These are phyloP conservation scores for Auxenochlorella pyrenoidosa DNA, from an alignment of 139 green algal species.

Conservation along the genomic window DNA sequence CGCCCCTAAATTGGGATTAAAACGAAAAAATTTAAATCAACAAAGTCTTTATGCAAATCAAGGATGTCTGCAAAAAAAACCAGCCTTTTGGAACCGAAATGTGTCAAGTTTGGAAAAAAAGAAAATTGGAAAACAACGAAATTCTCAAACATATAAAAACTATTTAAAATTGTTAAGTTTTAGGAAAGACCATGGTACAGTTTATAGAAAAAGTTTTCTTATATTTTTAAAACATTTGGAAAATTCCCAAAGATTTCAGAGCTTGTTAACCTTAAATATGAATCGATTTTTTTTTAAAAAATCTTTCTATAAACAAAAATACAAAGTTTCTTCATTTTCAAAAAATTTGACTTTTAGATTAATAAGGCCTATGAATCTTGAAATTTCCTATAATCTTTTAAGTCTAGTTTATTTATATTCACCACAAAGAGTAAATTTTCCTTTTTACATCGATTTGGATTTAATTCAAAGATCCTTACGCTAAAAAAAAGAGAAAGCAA, in stretches of 20 bases:
- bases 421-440: constrained; percentile 37
- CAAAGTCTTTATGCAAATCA: background rate
- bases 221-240: constrained; percentile 28
- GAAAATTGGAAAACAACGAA: background rate
- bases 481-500: constrained; percentile 29
- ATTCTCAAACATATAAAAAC: constrained; percentile 18
- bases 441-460: constrained; percentile 45
- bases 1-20: background rate
- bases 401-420: constrained; percentile 36
- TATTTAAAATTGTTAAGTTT: constrained; percentile 37
- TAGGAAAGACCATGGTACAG: constrained; percentile 17
- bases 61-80: constrained; percentile 29
- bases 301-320: constrained; percentile 14
- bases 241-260: constrained; percentile 20
- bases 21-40: constrained; percentile 17
- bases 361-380: constrained; percentile 40
- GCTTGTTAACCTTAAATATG: constrained; percentile 4
- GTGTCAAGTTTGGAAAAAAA: constrained; percentile 40
- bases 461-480: constrained; percentile 29
- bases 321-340: constrained; percentile 3
- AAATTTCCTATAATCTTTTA: constrained; percentile 39
- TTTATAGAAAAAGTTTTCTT: constrained; percentile 29
- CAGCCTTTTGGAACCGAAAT: constrained; percentile 25
- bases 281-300: constrained; percentile 30
- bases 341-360: constrained; percentile 29